phyloP scores from a whole-genome alignment of 331 rosid species.

The Ulmus americana region DNA sequence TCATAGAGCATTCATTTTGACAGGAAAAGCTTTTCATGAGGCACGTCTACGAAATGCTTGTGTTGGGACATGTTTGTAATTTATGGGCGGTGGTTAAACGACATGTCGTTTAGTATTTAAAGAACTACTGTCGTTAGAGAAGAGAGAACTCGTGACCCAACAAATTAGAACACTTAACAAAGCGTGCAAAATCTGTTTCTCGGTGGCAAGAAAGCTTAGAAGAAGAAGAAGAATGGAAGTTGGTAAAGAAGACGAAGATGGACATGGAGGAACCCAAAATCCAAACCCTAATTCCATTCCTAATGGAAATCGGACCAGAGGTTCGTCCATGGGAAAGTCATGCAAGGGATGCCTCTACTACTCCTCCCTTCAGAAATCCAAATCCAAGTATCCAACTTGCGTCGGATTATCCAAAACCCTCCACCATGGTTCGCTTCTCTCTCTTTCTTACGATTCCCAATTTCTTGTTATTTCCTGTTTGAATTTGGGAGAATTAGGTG shows the following conservation, averaged over 20 bases:
- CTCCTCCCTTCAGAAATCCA: slow-evolving; percentile 61
- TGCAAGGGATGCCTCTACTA: slow-evolving; percentile 81
- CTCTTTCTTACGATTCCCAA: background rate
- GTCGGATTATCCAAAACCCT: slow-evolving; percentile 63
- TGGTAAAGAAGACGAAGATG: slow-evolving; percentile 30
- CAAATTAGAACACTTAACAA: background rate
- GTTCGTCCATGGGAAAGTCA: slow-evolving; percentile 47
- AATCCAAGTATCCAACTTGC: slow-evolving; percentile 68
- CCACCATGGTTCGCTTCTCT: slow-evolving; percentile 43
- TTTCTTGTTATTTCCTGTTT: background rate
- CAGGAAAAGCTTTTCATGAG: too few species aligned
- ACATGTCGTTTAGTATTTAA: too few species aligned
- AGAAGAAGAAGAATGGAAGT: slow-evolving; percentile 23
- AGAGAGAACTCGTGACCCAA: too few species aligned
- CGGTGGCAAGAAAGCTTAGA: background rate
- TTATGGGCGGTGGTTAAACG: too few species aligned
- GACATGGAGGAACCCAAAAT: slow-evolving; percentile 23
- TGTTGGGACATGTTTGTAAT: too few species aligned
- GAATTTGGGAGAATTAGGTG: background rate
- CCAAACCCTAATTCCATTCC: slow-evolving; percentile 10
- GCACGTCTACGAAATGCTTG: too few species aligned
- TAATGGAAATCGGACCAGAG: slow-evolving; percentile 20
- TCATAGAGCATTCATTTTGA: too few species aligned
- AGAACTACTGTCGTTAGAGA: too few species aligned
- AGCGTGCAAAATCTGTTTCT: background rate